phyloP scores from a whole-genome alignment of 768 basidiomycete species.

The Suillus bovinus region DNA sequence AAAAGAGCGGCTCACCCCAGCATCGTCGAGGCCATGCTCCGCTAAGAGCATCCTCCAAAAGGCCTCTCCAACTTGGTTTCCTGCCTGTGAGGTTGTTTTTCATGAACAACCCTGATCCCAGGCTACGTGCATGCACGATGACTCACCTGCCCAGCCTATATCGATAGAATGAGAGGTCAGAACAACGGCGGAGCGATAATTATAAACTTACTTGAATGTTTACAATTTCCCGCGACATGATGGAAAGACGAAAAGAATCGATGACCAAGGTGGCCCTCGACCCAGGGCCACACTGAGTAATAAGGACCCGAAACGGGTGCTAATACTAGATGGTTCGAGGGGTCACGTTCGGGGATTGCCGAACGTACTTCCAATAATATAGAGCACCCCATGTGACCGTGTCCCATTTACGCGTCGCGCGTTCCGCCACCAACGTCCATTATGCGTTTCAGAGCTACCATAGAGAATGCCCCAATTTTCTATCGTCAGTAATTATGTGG shows the following conservation, averaged over 20 bases:
- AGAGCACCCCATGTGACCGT: slow-evolving; percentile 26
- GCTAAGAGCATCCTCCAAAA: slow-evolving; percentile 90
- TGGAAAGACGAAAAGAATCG: slow-evolving; percentile 22
- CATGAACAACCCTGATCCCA: neutral
- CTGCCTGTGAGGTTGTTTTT: slow-evolving; percentile 45
- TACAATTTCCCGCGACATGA: slow-evolving; percentile 78
- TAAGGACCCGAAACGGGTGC: neutral
- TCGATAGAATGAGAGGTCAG: slow-evolving; percentile 8
- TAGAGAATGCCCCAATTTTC: slow-evolving; percentile 60
- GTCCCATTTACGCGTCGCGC: slow-evolving; percentile 19
- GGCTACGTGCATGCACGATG: neutral
- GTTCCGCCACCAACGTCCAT: neutral
- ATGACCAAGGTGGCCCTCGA: slow-evolving; percentile 8
- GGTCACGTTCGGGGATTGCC: neutral
- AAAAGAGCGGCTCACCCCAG: slow-evolving; percentile 49
- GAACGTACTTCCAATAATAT: neutral
- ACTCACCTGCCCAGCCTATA: slow-evolving; percentile 69
- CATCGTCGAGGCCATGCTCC: slow-evolving; percentile 79
- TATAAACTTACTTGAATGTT: slow-evolving; percentile 65
- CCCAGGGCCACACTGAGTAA: no score
- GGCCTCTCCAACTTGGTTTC: slow-evolving; percentile 78
- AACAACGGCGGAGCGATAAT: neutral
- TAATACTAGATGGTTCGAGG: neutral
- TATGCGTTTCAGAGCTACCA: slow-evolving; percentile 67
- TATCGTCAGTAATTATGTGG: slow-evolving; percentile 39